Percentiles rank a stretch among this genome's conserved stretches.
Conservation (phyloP, 2,329 filamentous ascomycete species). For the Sphaerostilbella broomeana region DNA sequence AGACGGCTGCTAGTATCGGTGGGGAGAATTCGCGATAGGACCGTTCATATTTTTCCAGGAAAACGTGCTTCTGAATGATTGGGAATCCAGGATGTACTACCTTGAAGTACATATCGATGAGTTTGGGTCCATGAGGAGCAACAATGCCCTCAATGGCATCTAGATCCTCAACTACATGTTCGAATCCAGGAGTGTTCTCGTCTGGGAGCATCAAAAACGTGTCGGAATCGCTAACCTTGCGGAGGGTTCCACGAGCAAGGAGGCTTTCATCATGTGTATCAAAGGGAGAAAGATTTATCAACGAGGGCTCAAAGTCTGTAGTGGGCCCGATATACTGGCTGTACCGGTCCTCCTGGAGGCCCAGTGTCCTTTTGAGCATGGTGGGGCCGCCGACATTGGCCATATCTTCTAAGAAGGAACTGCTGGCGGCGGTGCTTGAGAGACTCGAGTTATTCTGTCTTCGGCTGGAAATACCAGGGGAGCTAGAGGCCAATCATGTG, state of each 20-base stretch:
- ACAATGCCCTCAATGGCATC: slow-evolving; percentile 71
- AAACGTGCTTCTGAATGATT: slow-evolving; percentile 74
- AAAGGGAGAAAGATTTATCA: slow-evolving; percentile 74
- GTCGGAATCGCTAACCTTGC: slow-evolving; percentile 70
- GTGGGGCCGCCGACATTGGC: slow-evolving; percentile 62
- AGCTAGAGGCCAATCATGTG: slow-evolving; percentile 47
- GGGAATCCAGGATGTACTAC: slow-evolving; percentile 76
- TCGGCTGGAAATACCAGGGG: slow-evolving; percentile 45
- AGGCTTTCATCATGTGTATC: slow-evolving; percentile 77
- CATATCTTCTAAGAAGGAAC: slow-evolving; percentile 62
- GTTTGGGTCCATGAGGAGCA: slow-evolving; percentile 64
- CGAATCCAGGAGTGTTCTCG: slow-evolving; percentile 62
- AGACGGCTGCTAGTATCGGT: slow-evolving; percentile 70
- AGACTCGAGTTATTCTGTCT: slow-evolving; percentile 50
- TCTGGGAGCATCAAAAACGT: slow-evolving; percentile 78
- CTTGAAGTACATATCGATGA: slow-evolving; percentile 77
- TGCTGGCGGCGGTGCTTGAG: slow-evolving; percentile 56
- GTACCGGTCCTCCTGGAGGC: slow-evolving; percentile 70
- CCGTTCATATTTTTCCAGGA: slow-evolving; percentile 69
- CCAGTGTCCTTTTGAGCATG: slow-evolving; percentile 62
- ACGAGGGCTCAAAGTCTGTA: slow-evolving; percentile 75
- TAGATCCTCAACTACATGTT: slow-evolving; percentile 61
- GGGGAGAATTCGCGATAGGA: slow-evolving; percentile 70
- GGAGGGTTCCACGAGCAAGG: slow-evolving; percentile 59
- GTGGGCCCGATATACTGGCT: slow-evolving; percentile 80